A percentile compares a stretch with the other conserved stretches of the same genome.
Conservation (phyloP, 352 stramenopile species). For the Phytopythium delawarense region DNA sequence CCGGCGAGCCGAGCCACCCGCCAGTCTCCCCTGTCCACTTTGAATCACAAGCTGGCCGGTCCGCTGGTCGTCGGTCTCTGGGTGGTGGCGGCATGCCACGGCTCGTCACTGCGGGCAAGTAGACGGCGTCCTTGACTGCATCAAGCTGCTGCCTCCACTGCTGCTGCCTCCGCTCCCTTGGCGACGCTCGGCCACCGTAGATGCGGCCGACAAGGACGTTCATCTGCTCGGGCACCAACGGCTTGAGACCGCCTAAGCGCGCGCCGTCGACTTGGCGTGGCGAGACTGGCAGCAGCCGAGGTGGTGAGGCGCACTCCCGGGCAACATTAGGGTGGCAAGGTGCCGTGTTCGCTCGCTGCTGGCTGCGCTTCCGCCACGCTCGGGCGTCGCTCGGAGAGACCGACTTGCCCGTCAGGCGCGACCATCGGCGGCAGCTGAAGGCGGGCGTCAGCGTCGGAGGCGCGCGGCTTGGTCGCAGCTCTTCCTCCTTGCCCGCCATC, state of each 20-base stretch:
- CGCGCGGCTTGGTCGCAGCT: background rate
- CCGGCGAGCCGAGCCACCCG: background rate
- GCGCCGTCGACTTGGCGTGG: background rate
- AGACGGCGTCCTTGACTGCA: constrained; percentile 24
- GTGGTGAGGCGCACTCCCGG: background rate
- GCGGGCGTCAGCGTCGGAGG: background rate
- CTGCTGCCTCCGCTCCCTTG: background rate
- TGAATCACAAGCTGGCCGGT: background rate
- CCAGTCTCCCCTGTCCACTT: background rate
- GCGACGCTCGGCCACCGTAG: background rate
- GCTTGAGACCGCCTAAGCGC: background rate
- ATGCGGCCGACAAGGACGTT: background rate
- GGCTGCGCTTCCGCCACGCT: constrained; percentile 4
- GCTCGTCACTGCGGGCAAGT: constrained; percentile 23
- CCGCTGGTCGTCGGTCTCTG: background rate
- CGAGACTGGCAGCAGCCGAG: background rate
- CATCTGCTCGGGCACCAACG: background rate
- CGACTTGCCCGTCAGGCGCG: constrained; percentile 22
- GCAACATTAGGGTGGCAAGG: no score
- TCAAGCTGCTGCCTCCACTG: constrained; percentile 12
- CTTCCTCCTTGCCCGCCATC: background rate
- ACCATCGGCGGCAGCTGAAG: constrained; percentile 48
- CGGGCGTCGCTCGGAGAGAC: background rate
- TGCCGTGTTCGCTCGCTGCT: background rate
- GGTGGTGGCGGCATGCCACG: background rate